phyloP scores from a whole-genome alignment of 2,329 filamentous ascomycete genomes.

The Emmonsiellopsis sp. region DNA sequence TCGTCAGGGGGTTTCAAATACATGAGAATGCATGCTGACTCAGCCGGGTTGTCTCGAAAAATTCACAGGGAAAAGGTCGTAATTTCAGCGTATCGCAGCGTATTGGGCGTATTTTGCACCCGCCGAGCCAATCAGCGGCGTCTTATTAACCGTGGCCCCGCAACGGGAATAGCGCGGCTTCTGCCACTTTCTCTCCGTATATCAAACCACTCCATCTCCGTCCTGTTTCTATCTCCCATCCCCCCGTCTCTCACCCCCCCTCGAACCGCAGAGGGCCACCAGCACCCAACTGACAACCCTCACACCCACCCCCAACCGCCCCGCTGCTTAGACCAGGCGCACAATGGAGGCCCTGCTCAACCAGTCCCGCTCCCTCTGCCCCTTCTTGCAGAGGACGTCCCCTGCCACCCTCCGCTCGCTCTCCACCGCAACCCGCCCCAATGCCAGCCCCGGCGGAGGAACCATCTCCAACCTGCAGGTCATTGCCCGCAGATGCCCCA shows the following conservation, averaged over 20 bases:
- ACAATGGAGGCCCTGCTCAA: slow-evolving; percentile 87
- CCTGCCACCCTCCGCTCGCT: slow-evolving; percentile 84
- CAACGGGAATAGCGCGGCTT: background rate
- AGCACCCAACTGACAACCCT: background rate
- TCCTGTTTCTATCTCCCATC: background rate
- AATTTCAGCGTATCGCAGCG: too few relatives aligned
- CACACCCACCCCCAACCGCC: background rate
- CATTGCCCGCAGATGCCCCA: slow-evolving; percentile 86
- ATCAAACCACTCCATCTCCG: background rate
- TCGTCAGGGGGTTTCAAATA: too few relatives aligned
- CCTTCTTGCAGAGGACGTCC: slow-evolving; percentile 91
- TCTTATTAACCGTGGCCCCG: slow-evolving; percentile 6
- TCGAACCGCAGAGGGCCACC: background rate
- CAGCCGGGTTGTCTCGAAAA: too few relatives aligned
- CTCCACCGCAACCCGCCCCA: slow-evolving; percentile 57
- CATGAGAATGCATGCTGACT: too few relatives aligned
- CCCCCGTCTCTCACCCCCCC: background rate
- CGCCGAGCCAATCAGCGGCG: slow-evolving; percentile 12
- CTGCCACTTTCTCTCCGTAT: background rate
- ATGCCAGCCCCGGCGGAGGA: slow-evolving; percentile 61
- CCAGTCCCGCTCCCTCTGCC: slow-evolving; percentile 94
- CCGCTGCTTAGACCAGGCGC: background rate
- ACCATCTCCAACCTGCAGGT: slow-evolving; percentile 96
- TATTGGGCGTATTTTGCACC: background rate
- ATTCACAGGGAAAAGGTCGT: too few relatives aligned